These are phyloP conservation scores for Penicillium italicum DNA, from an alignment of 2,329 filamentous ascomycete genomes.

Conservation along the genomic window DNA sequence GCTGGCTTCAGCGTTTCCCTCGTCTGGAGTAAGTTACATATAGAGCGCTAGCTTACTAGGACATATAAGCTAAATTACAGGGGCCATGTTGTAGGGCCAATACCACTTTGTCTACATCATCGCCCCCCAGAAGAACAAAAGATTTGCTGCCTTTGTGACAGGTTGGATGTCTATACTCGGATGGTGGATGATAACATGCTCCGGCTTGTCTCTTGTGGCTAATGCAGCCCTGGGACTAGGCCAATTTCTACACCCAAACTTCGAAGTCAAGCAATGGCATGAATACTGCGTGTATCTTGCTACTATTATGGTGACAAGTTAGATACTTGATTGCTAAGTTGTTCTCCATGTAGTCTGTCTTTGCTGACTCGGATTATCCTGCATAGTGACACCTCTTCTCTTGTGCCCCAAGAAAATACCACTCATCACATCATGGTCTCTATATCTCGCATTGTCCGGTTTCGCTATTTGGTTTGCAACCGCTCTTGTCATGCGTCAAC, in stretches of 20 bases:
- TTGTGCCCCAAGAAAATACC: constrained; percentile 9
- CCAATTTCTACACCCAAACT: constrained; percentile 11
- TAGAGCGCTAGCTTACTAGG: neutral
- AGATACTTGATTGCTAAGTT: neutral
- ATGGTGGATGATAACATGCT: constrained; percentile 25
- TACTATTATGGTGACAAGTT: constrained; percentile 3
- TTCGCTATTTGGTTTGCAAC: neutral
- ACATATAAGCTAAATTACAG: neutral
- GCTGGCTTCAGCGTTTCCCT: neutral
- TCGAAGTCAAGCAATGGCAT: constrained; percentile 15
- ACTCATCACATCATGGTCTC: neutral
- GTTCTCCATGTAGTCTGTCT: neutral
- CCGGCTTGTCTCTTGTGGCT: constrained; percentile 14
- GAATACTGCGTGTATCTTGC: constrained; percentile 16
- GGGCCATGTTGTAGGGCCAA: constrained; percentile 21
- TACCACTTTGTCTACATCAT: constrained; percentile 32
- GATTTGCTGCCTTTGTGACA: constrained; percentile 25
- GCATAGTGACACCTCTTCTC: constrained; percentile 19
- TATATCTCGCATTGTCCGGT: neutral
- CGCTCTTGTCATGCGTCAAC: neutral
- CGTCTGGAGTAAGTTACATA: neutral
- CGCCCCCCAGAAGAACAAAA: constrained; percentile 18
- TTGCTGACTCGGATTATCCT: constrained; percentile 6
- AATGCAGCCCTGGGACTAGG: constrained; percentile 17
- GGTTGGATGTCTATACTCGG: constrained; percentile 26